Evolutionary conservation across 768 basidiomycete species (phyloP).

Genomic region (Boletus vinaceobasis): DNA sequence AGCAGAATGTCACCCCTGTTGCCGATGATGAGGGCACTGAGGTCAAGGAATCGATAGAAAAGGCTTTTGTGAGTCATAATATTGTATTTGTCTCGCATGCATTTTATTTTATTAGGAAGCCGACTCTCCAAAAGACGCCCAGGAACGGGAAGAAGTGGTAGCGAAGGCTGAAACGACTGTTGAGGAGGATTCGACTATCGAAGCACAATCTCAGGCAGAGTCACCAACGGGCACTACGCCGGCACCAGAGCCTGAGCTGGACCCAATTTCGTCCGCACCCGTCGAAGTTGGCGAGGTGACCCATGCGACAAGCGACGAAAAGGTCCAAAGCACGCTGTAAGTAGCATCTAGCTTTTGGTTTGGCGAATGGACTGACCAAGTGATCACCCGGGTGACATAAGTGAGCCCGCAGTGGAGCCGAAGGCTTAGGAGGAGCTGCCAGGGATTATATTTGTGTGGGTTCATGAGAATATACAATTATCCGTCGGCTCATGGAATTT

Average conservation of each 20-base stretch:
- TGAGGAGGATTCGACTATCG: background rate
- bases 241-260: background rate
- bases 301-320: constrained; percentile 6
- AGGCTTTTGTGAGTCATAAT: constrained; percentile 20
- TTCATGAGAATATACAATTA: background rate
- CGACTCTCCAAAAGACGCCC: constrained; percentile 33
- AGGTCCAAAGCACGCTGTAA: constrained; percentile 10
- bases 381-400: background rate
- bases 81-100: background rate
- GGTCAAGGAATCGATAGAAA: constrained; percentile 30
- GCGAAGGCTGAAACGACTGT: constrained; percentile 2
- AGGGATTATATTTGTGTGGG: constrained; percentile 4
- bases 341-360: constrained; percentile 3
- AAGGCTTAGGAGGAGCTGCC: constrained; percentile 1
- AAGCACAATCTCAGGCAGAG: background rate
- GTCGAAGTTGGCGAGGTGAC: background rate
- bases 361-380: constrained; percentile 3
- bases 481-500: background rate
- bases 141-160: constrained; percentile 24
- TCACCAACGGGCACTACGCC: background rate
- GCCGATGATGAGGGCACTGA: constrained; percentile 31
- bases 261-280: background rate
- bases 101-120: constrained; percentile 20
- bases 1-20: constrained; percentile 9
- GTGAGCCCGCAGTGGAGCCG: constrained; percentile 2